Evolutionary conservation across 2,329 filamentous ascomycete species (phyloP).

Genomic region (Alternaria gaisen): DNA sequence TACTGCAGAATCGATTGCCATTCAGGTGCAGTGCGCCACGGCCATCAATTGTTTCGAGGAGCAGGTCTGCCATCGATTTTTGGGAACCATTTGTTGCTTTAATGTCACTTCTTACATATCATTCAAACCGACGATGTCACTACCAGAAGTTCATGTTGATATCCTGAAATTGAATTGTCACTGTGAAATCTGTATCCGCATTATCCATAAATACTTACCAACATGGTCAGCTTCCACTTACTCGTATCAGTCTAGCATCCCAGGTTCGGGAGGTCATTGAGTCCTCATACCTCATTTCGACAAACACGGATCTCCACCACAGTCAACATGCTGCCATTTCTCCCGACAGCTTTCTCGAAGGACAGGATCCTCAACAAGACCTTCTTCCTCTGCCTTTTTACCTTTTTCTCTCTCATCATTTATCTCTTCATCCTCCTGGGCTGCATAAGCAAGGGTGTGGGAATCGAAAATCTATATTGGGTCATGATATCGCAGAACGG

Average conservation of each 20-base stretch:
- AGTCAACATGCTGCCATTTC: slow-evolving; percentile 2
- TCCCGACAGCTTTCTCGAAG: background rate
- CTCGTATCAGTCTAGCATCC: background rate
- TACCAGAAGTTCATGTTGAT: background rate
- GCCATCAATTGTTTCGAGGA: accelerated
- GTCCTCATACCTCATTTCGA: background rate
- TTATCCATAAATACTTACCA: background rate
- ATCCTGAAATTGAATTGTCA: background rate
- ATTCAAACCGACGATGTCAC: background rate
- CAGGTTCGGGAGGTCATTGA: background rate
- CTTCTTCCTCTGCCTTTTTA: slow-evolving; percentile 3
- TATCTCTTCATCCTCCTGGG: slow-evolving; percentile 12
- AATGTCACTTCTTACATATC: background rate
- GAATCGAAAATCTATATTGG: slow-evolving; percentile 14
- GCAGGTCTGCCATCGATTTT: background rate
- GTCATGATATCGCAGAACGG: slow-evolving; percentile 6
- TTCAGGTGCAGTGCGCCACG: background rate
- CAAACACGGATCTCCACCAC: background rate
- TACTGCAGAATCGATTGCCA: background rate
- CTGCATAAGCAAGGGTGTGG: slow-evolving; percentile 9
- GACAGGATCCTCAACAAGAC: slow-evolving; percentile 9
- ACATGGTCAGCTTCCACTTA: background rate
- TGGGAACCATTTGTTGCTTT: too few species aligned
- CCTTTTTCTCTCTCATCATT: slow-evolving; percentile 5
- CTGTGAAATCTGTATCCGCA: background rate